Base-by-base conservation (phyloP, 1,284 basidiomycete species). In the Leccinum solheimii region DNA sequence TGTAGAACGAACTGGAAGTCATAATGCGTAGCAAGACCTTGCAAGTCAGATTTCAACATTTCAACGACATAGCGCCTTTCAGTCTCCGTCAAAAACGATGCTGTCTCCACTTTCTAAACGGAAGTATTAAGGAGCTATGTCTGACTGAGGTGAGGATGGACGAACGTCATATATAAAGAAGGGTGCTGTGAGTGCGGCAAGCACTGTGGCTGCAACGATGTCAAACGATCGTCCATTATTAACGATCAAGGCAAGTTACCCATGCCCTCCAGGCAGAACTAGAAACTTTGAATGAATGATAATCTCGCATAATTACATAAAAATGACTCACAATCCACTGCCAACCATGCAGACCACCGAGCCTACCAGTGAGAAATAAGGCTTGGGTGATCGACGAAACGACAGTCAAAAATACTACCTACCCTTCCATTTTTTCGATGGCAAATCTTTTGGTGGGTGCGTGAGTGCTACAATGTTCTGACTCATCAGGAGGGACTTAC, bases 291-390 rank as follows among this genome's bases (percentile, higher is more conserved):
- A 34, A 11, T 60, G 3, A 70, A 53, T 38, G 10, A 14, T 16
- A 3, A 13, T n/a, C 38, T 30, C 30, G 2, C 7, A 27, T 0
- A 16, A 36, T 6, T 16, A 10, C 13, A 23, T n/a, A 1, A 13
- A 51, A 16, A 9, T 7, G 6, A 69, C 80, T 76, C 62, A 82
- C 80, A 55, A 82, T 81, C 80, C 81, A 82, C 48, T 78, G 75
- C 78, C 77, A 78, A 10, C 76, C 77, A 59, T 67, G 77, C 19
- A 77, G 67, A 27, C 77, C 76, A 8, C 70, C 77, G 61, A 85
- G 26, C 3, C 66, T 67, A 36, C 34, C 27, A 48, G 6, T 48
- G 9, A 16, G 58, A 54, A 50, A 23, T 9, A 40, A 48, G 38
- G 21, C 1, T 36, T 23, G 21, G 16, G 26, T 3, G n/a, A 45